Evolutionary conservation across 1,284 basidiomycete species (phyloP).

Genomic region (Apiotrichum gracile): DNA sequence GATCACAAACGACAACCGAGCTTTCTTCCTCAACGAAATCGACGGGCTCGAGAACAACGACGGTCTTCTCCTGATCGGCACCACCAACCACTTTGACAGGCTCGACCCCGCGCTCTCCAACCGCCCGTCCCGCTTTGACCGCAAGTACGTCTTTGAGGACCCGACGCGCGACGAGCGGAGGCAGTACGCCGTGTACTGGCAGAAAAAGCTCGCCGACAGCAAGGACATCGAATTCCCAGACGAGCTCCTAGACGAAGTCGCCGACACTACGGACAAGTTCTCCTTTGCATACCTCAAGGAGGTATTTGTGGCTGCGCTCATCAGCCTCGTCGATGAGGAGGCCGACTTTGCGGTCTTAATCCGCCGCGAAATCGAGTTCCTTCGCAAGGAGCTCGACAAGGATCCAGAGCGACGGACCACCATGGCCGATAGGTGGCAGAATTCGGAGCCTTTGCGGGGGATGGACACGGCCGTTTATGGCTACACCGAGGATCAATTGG

Average conservation of each 20-base stretch:
- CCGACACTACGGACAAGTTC: slow-evolving; percentile 58
- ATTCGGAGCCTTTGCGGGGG: too few species aligned
- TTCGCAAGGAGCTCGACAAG: slow-evolving; percentile 42
- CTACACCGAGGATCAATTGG: too few species aligned
- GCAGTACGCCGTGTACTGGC: slow-evolving; percentile 69
- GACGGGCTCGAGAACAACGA: slow-evolving; percentile 58
- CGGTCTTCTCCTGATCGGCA: slow-evolving; percentile 68
- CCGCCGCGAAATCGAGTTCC: slow-evolving; percentile 55
- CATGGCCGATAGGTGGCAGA: too few species aligned
- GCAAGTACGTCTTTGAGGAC: slow-evolving; percentile 62
- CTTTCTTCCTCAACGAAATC: slow-evolving; percentile 78
- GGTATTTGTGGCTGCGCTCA: slow-evolving; percentile 53
- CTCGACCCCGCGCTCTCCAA: slow-evolving; percentile 68
- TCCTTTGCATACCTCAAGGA: slow-evolving; percentile 79
- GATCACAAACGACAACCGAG: slow-evolving; percentile 66
- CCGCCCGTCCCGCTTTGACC: slow-evolving; percentile 73
- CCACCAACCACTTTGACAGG: slow-evolving; percentile 74
- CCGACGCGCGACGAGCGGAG: slow-evolving; percentile 59
- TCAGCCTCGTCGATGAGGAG: slow-evolving; percentile 26
- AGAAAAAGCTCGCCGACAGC: slow-evolving; percentile 61
- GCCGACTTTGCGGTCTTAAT: slow-evolving; percentile 52
- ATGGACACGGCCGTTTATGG: too few species aligned
- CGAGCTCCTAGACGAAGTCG: slow-evolving; percentile 56
- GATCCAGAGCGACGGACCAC: too few species aligned
- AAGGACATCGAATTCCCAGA: slow-evolving; percentile 61